Evolutionary conservation across 352 stramenopile genomes (phyloP), one percentile per base, ranked within the genome.

Genomic region (Phytophthora quininea): DNA sequence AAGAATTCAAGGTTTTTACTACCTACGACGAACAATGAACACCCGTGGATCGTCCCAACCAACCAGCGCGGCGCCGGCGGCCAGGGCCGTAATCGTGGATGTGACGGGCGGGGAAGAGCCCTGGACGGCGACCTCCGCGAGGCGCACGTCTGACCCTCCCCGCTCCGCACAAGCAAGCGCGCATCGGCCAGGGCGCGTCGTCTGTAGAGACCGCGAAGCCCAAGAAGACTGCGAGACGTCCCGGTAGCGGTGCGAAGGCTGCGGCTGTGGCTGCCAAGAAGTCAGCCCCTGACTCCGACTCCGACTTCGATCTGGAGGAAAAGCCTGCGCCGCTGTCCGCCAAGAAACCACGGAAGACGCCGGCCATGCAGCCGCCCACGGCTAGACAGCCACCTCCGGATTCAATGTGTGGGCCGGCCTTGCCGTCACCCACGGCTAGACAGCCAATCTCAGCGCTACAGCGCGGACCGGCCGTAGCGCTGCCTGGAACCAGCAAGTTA

Each of bases 111-210:
- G 7, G 42, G 42, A 58, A 24, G 52, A 57, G 19, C n/a, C 51
- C 8, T 67, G 60, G 60, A 52, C 32, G 1, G 10, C 52, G 12
- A 55, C 52, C 1, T 50, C 52, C 8, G 59, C 42, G 31, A 54
- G 59, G 19, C 42, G 33, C 6, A 61, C 37, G 47, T 7, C 33
- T 1, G 59, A 60, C 12, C 51, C 51, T 15, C 52, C 3, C 35
- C 52, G 3, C 38, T 58, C 15, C n/a, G 35, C 7, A 38, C 52
- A 37, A 58, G 33, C 47, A 64, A 51, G 35, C 46, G 46, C 29
- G 27, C 46, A 4, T 9, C 24, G 1, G 0, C 35, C 19, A 64
- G 35, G 12, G 0, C 57, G 3, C 1, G 24, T 35, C 10, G 3
- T 57, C 4, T 3, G 33, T 0, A n/a, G 32, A 49, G 0, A 35